Percentiles rank a stretch among this genome's conserved stretches.
Evolutionary conservation across 306 rosid genomes (phyloP).

Genomic region (Vicia faba): DNA sequence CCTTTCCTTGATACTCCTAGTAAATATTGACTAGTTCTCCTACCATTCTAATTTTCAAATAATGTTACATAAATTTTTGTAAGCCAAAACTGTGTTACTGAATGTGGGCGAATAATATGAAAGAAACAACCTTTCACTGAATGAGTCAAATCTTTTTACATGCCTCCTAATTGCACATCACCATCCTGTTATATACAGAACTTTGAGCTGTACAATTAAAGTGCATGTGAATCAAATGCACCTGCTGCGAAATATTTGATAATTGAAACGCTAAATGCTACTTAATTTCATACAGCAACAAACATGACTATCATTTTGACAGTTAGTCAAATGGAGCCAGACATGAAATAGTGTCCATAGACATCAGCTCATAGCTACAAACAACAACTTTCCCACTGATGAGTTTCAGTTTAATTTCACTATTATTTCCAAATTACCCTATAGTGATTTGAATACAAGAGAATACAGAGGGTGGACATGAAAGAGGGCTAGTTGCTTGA

Average conservation of each 20-base stretch:
- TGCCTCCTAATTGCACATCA: too few species aligned
- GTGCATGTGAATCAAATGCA: slow-evolving; percentile 7
- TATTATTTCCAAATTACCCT: slow-evolving; percentile 22
- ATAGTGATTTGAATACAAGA: neutral
- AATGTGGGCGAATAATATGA: neutral
- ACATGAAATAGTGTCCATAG: neutral
- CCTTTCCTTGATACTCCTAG: neutral
- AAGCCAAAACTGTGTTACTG: neutral
- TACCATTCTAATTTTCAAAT: too few species aligned
- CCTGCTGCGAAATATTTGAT: neutral
- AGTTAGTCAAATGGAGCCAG: neutral
- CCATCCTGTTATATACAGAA: slow-evolving; percentile 9
- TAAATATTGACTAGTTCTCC: too few species aligned
- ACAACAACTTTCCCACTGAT: neutral
- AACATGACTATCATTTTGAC: neutral
- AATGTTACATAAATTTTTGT: too few species aligned
- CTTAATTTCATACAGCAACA: slow-evolving; percentile 18
- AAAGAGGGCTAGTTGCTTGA: slow-evolving; percentile 2
- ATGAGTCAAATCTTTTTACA: slow-evolving; percentile 9
- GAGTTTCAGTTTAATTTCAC: slow-evolving; percentile 14
- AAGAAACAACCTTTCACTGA: neutral
- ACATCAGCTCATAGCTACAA: slow-evolving; percentile 3
- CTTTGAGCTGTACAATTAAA: slow-evolving; percentile 12
- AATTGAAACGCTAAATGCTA: slow-evolving; percentile 9
- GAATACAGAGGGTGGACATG: neutral